phyloP scores from a whole-genome alignment of 2,329 filamentous ascomycete species.

The Ophiostoma novo-ulmi region DNA sequence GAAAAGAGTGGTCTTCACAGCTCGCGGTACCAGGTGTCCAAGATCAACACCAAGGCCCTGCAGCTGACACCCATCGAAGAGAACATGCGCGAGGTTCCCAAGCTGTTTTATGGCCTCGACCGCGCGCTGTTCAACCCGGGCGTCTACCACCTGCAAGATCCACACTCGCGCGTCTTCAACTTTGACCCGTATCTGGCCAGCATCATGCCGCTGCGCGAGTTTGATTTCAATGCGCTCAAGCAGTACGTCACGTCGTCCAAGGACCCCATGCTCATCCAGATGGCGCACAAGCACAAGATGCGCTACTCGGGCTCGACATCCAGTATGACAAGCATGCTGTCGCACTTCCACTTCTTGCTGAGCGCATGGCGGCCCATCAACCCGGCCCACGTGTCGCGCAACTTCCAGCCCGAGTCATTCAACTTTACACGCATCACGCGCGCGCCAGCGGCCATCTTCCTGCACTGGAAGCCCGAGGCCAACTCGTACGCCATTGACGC shows the following conservation, averaged over 20 bases:
- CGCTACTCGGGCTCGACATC: slow-evolving; percentile 95
- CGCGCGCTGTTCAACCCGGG: slow-evolving; percentile 93
- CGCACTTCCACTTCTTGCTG: slow-evolving; percentile 89
- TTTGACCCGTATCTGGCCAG: slow-evolving; percentile 91
- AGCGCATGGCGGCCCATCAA: slow-evolving; percentile 77
- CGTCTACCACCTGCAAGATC: slow-evolving; percentile 86
- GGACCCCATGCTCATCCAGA: slow-evolving; percentile 63
- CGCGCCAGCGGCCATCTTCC: slow-evolving; percentile 72
- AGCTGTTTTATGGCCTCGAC: slow-evolving; percentile 69
- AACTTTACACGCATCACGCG: slow-evolving; percentile 69
- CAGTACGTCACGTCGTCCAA: slow-evolving; percentile 88
- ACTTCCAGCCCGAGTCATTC: slow-evolving; percentile 56
- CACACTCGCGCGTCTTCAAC: slow-evolving; percentile 82
- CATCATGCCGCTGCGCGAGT: slow-evolving; percentile 90
- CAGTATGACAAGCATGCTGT: slow-evolving; percentile 83
- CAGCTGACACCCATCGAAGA: slow-evolving; percentile 34
- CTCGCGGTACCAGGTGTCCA: slow-evolving; percentile 27
- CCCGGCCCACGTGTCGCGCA: slow-evolving; percentile 58
- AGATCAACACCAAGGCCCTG: slow-evolving; percentile 31
- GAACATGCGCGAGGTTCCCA: slow-evolving; percentile 46
- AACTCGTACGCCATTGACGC: slow-evolving; percentile 91
- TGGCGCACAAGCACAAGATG: slow-evolving; percentile 61
- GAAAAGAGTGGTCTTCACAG: not conserved
- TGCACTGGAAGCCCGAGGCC: slow-evolving; percentile 73
- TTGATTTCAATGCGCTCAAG: slow-evolving; percentile 82